Percentiles rank a stretch among this genome's conserved stretches.
phyloP scores from a whole-genome alignment of 2,329 filamentous ascomycete species.

The Ascochyta clinopodiicola region DNA sequence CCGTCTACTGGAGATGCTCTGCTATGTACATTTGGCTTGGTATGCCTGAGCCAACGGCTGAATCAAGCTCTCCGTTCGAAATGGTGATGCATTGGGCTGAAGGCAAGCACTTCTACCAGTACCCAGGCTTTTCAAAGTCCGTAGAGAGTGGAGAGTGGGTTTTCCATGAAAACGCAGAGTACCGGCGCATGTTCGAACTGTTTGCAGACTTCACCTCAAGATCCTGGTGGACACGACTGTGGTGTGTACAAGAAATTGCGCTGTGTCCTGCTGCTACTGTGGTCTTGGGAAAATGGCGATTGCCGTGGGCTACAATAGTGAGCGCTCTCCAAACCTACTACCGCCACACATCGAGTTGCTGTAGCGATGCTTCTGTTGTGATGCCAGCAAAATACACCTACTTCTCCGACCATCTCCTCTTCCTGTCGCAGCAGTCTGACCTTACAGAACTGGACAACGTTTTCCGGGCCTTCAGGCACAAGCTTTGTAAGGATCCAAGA shows the following conservation, averaged over 20 bases:
- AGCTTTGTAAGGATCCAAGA: constrained; percentile 8
- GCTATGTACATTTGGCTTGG: constrained; percentile 26
- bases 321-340: background rate
- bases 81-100: constrained; percentile 1
- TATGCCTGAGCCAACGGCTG: background rate
- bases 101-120: constrained; percentile 1
- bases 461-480: background rate
- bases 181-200: background rate
- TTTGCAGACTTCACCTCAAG: background rate
- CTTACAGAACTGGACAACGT: background rate
- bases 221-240: constrained; percentile 6
- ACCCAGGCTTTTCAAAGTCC: background rate
- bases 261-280: constrained; percentile 1
- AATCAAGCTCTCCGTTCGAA: background rate
- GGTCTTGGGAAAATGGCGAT: background rate
- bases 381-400: constrained; percentile 6
- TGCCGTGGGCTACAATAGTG: background rate
- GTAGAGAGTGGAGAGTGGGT: background rate
- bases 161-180: background rate
- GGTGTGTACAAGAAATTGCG: constrained; percentile 4
- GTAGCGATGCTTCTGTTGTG: background rate
- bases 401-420: constrained; percentile 1
- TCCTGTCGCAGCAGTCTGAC: background rate
- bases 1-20: constrained; percentile 7
- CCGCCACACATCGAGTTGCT: background rate